phyloP scores from a whole-genome alignment of 1,139 yeast species.

The Suhomyces kunorum region DNA sequence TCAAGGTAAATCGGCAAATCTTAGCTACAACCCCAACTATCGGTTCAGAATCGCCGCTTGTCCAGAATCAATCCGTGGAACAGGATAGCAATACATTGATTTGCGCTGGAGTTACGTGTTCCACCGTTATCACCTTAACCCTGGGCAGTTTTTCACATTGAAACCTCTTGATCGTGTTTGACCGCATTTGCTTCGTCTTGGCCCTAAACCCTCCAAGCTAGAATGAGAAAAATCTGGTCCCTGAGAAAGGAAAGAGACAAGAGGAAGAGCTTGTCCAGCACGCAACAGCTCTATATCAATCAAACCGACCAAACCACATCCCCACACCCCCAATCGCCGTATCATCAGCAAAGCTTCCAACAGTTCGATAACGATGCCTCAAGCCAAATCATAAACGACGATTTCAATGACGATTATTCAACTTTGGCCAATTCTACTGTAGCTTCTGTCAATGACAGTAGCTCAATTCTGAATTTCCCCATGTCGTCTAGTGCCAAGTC shows the following conservation, averaged over 20 bases:
- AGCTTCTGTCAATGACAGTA: constrained; percentile 11
- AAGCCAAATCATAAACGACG: constrained; percentile 12
- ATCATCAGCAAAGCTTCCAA: constrained; percentile 7
- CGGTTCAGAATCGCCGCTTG: neutral
- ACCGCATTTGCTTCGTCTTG: neutral
- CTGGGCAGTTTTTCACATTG: neutral
- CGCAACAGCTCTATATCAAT: constrained; percentile 10
- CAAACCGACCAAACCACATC: constrained; percentile 2
- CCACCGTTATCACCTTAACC: neutral
- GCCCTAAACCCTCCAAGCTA: neutral
- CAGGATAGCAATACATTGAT: neutral
- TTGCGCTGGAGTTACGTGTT: neutral
- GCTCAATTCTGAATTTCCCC: constrained; percentile 9
- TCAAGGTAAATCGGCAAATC: neutral
- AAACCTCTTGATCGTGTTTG: neutral
- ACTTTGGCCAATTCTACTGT: constrained; percentile 16
- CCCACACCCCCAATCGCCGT: constrained; percentile 3
- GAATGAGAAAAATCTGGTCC: constrained; percentile 36
- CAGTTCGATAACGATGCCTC: constrained; percentile 10
- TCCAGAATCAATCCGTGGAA: neutral
- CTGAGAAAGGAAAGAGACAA: constrained; percentile 34
- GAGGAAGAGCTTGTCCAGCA: constrained; percentile 26
- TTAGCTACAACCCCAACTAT: neutral
- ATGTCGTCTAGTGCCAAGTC: constrained; percentile 4
- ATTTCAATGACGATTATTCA: constrained; percentile 17